A percentile compares a stretch with the other conserved stretches of the same genome.
Conservation (phyloP, 208 protist species). For the Acanthamoeba divionensis region DNA sequence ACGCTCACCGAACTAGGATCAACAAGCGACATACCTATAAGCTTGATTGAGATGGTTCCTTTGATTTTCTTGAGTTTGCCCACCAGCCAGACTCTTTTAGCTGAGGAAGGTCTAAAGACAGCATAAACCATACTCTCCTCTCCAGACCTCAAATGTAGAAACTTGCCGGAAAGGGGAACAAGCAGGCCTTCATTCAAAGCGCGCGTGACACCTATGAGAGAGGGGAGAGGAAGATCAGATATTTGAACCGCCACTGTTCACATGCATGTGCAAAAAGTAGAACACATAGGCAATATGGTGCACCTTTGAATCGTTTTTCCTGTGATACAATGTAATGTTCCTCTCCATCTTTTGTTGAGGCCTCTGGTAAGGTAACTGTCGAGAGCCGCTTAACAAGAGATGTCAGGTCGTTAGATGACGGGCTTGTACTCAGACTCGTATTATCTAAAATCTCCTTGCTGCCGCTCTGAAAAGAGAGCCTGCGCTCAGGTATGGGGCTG, state of each 20-base stretch:
- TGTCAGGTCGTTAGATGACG: neutral
- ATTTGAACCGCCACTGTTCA: too few relatives aligned
- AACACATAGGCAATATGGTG: too few relatives aligned
- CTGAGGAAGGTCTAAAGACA: slow-evolving; percentile 46
- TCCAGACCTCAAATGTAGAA: slow-evolving; percentile 19
- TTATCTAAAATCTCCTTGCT: too few relatives aligned
- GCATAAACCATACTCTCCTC: slow-evolving; percentile 60
- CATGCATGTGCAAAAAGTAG: too few relatives aligned
- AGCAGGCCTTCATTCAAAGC: slow-evolving; percentile 28
- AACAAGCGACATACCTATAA: slow-evolving; percentile 9
- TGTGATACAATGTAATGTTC: slow-evolving; percentile 38
- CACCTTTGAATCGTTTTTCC: slow-evolving; percentile 9
- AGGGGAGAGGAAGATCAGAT: too few relatives aligned
- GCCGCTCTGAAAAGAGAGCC: too few relatives aligned
- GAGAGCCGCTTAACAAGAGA: neutral
- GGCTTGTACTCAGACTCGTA: too few relatives aligned
- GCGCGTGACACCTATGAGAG: too few relatives aligned
- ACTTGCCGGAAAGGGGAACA: slow-evolving; percentile 8
- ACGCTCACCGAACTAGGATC: too few relatives aligned
- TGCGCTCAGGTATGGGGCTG: too few relatives aligned
- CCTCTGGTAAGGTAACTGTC: neutral
- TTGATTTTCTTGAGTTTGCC: slow-evolving; percentile 67
- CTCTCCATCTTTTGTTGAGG: neutral
- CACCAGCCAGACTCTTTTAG: slow-evolving; percentile 60
- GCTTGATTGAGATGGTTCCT: slow-evolving; percentile 54